Conservation (phyloP, 805 yeast species). For the Novakomyces olei region DNA sequence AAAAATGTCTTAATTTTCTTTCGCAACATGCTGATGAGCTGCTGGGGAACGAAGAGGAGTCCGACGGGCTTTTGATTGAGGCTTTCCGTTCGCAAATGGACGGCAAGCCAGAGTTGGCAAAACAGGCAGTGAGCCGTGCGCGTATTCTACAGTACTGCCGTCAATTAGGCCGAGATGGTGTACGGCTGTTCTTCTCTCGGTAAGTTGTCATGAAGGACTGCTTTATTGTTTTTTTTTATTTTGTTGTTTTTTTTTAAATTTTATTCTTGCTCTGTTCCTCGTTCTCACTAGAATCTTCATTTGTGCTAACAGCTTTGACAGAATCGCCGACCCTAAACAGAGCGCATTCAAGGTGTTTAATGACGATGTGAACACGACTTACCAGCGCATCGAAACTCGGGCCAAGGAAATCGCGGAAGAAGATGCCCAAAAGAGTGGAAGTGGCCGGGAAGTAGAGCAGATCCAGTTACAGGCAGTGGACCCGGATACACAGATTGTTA, state of each 20-base stretch:
- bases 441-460: constrained; percentile 32
- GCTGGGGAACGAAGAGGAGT: constrained; percentile 50
- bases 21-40: constrained; percentile 38
- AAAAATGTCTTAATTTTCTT: constrained; percentile 30
- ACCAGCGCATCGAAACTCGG: constrained; percentile 50
- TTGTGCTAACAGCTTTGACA: too few relatives aligned
- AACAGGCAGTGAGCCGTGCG: constrained; percentile 57
- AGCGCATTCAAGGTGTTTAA: constrained; percentile 51
- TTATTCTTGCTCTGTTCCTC: too few relatives aligned
- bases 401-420: constrained; percentile 45
- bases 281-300: too few relatives aligned
- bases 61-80: constrained; percentile 78
- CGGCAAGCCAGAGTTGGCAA: constrained; percentile 31
- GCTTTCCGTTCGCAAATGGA: constrained; percentile 68
- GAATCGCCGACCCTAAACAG: constrained; percentile 18
- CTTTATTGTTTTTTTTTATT: too few relatives aligned
- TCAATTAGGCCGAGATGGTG: constrained; percentile 23
- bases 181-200: constrained; percentile 46
- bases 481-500: constrained; percentile 52
- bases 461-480: constrained; percentile 79
- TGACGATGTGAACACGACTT: constrained; percentile 54
- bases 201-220: too few relatives aligned
- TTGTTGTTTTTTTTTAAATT: too few relatives aligned
- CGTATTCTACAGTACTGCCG: constrained; percentile 51
- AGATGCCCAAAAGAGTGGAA: constrained; percentile 17